Evolutionary conservation across 257 asterid genomes (phyloP), one percentile per base, ranked within the genome.

Genomic region (Eucommia ulmoides): DNA sequence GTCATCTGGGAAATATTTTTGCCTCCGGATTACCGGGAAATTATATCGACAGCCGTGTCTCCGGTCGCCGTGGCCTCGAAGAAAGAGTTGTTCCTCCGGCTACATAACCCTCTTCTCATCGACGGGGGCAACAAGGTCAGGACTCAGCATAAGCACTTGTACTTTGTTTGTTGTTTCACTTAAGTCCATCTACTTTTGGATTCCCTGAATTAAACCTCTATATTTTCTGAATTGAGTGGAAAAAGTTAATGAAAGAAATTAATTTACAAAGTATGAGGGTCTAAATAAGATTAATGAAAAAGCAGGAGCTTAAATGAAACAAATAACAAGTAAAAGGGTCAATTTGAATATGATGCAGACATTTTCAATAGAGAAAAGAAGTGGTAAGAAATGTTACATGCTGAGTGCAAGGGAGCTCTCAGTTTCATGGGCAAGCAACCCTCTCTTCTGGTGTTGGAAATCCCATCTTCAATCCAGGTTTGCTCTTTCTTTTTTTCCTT

Each of bases 381-480:
- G 60, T 21, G 63, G 51, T 58, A 85, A 85, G 73, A 85, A 65
- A 54, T 68, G 76, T 55, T 81, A 67, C 67, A 73, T 77, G 73
- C 50, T 84, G 66, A 74, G 95, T 59, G 84, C 93, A 50, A 71
- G 84, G 59, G 81, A 77, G 14, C 79, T 84, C 0, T 76, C 78
- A 20, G 74, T 82, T 53, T 41, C 77, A 17, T 85, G 87, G 89
- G 68, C 81, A 5, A 59, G 20, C 49, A 63, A 77, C 65, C 64
- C 71, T 42, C 68, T 81, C 1, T 73, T 55, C 41, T 85, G 95
- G 95, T 79, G 83, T 55, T 79, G 93, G 95, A 85, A 82, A 58
- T 64, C 75, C 54, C 71, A 70, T 10, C 52, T 22, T 21, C 24
- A 17, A 23, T 74, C 81, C 21, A 74, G 80, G 80, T 73, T 46